Conservation (phyloP, 345 rosid species). For the Pugionium cornutum region DNA sequence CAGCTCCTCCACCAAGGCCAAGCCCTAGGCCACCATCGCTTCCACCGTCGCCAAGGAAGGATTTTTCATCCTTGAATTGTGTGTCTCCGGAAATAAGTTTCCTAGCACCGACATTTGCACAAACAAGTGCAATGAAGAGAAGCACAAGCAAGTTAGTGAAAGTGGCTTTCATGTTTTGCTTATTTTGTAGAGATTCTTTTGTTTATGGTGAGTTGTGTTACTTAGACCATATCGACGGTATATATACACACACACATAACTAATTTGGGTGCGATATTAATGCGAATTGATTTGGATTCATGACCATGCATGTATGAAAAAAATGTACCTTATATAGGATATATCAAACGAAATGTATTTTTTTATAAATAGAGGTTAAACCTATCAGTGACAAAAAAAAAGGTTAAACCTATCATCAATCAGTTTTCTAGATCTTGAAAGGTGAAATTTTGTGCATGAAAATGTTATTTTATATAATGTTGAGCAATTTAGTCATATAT, state of each 20-base stretch:
- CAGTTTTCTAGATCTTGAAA: conserved; percentile 16
- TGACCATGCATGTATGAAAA: conserved; percentile 2
- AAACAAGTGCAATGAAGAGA: conserved; percentile 39
- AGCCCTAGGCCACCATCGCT: conserved; percentile 34
- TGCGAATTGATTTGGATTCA: conserved; percentile 2
- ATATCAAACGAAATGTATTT: conserved; percentile 15
- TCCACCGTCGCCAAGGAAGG: conserved; percentile 22
- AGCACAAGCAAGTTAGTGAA: conserved; percentile 28
- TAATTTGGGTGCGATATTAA: conserved; percentile 28
- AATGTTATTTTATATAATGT: conserved; percentile 3
- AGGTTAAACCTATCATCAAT: conserved; percentile 6
- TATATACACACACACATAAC: conserved; percentile 13
- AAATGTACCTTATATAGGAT: conserved; percentile 10
- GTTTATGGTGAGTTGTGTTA: conserved; percentile 17
- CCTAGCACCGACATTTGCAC: conserved; percentile 45
- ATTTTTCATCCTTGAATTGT: conserved; percentile 40
- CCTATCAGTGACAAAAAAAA: neutral
- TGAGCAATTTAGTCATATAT: conserved; percentile 8
- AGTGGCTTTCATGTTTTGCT: conserved; percentile 34
- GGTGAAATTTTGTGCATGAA: conserved; percentile 1
- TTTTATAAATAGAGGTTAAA: too few species aligned
- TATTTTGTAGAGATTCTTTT: conserved; percentile 23
- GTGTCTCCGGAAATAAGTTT: conserved; percentile 39
- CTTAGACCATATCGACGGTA: conserved; percentile 21
- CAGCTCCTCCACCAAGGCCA: conserved; percentile 29